Evolutionary conservation across 768 basidiomycete genomes (phyloP), one percentile per base, ranked within the genome.

Genomic region (Dentipellis sp.): DNA sequence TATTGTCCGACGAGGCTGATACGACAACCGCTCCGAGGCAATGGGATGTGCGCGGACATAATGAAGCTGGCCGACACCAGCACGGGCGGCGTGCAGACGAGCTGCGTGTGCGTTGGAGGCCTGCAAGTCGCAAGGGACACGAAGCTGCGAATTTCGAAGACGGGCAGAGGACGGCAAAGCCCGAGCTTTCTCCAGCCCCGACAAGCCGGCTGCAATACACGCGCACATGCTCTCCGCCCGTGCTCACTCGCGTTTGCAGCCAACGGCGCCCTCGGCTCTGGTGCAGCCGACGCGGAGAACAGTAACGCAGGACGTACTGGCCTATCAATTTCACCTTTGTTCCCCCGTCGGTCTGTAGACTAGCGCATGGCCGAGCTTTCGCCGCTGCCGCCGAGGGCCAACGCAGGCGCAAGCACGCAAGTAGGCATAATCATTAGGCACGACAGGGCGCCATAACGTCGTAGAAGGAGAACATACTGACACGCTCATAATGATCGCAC

Each of bases 1-100:
- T 22, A 53, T 42, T 42, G 52, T 53, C 52, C 52, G 52, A 53
- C 52, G 52, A 53, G 38, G 39, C 52, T 21, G 52, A 34, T 53
- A 34, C 34, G 52, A 53, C 12, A 9, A 12, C 17, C n/a, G 14
- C 3, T 19, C 22, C 22, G 21, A 19, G 34, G 10, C 21, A 17
- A 12, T 12, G 22, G 40, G 52, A 2, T 14, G 52, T 35, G 6
- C 12, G 12, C 38, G 52, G 16, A 42, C 22, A 17, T 16, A 21
- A 12, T 17, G 42, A 29, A 29, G 29, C 29, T 29, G 21, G 16
- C 34, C 29, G 16, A 23, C 40, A 42, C 47, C n/a, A 23, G 21
- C 11, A 21, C 4, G 16, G 22, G 17, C 22, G n/a, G 21, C 11
- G 16, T 23, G 12, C 22, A 49, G 47, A 49, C 29, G 29, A 29